These are phyloP conservation scores for Rhizopus stolonifer DNA, from an alignment of 371 early-diverging fungal genomes.

Conservation along the genomic window DNA sequence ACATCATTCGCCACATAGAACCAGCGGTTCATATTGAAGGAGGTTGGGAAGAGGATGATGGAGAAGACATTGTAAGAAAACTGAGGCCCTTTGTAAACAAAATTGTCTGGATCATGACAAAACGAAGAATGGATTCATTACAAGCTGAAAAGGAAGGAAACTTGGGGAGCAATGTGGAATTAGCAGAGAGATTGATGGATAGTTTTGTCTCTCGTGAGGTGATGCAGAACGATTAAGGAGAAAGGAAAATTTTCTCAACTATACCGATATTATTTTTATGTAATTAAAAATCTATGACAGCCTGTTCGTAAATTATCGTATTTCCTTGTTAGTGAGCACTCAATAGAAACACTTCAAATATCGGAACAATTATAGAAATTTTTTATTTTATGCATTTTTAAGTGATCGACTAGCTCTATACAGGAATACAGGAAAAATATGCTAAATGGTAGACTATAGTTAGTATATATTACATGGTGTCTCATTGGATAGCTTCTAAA, in stretches of 20 bases:
- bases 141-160: slow-evolving; percentile 29
- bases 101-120: slow-evolving; percentile 44
- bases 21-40: slow-evolving; percentile 52
- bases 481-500: too few species aligned
- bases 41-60: slow-evolving; percentile 55
- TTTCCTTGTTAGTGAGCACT: too few species aligned
- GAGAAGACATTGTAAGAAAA: slow-evolving; percentile 45
- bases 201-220: slow-evolving; percentile 41
- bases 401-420: too few species aligned
- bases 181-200: slow-evolving; percentile 39
- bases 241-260: neutral
- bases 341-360: too few species aligned
- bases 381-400: too few species aligned
- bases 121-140: slow-evolving; percentile 36
- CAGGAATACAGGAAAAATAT: too few species aligned
- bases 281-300: too few species aligned
- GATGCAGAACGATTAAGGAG: neutral
- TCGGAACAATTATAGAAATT: too few species aligned
- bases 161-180: slow-evolving; percentile 39
- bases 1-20: slow-evolving; percentile 51
- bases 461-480: too few species aligned
- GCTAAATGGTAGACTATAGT: too few species aligned
- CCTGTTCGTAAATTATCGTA: too few species aligned
- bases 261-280: too few species aligned
- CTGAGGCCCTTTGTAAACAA: slow-evolving; percentile 40